Percentiles rank a stretch among this genome's conserved stretches.
These are phyloP conservation scores for Gracilaria gracilis DNA, from an alignment of 23 red algal species.

Conservation along the genomic window DNA sequence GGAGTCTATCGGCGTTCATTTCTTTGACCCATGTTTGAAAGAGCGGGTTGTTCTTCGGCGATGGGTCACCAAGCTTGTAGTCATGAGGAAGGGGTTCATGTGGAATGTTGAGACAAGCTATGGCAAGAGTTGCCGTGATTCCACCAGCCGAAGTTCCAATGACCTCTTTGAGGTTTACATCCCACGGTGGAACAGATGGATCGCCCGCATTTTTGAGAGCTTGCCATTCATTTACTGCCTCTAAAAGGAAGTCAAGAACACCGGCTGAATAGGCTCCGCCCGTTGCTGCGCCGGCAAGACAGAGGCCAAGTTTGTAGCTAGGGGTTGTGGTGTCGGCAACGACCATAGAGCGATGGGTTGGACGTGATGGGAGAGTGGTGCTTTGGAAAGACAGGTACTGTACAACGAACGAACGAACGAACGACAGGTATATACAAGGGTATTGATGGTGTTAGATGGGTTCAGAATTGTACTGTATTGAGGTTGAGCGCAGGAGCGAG, in stretches of 20 bases:
- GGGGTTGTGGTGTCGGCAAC: neutral
- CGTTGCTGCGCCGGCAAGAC: slow-evolving; percentile 49
- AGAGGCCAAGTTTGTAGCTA: slow-evolving; percentile 32
- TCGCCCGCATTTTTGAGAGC: neutral
- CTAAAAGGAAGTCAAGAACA: slow-evolving; percentile 35
- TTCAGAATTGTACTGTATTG: too few relatives aligned
- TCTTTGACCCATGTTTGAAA: slow-evolving; percentile 45
- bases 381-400: too few relatives aligned
- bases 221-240: slow-evolving; percentile 33
- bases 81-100: neutral
- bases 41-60: slow-evolving; percentile 16
- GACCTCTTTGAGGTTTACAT: slow-evolving; percentile 26
- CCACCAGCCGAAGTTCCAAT: slow-evolving; percentile 44
- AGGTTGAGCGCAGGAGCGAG: too few relatives aligned
- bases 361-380: neutral
- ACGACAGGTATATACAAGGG: too few relatives aligned
- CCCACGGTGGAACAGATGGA: slow-evolving; percentile 23
- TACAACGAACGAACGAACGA: too few relatives aligned
- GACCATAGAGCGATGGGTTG: neutral
- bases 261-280: slow-evolving; percentile 58
- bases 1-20: slow-evolving; percentile 15
- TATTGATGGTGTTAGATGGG: too few relatives aligned
- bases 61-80: neutral
- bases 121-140: slow-evolving; percentile 45
- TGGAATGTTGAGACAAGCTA: slow-evolving; percentile 12